Percentiles rank a stretch among this genome's conserved stretches.
Conservation (phyloP, 805 yeast genomes). For the Pichia phayaonensis region DNA sequence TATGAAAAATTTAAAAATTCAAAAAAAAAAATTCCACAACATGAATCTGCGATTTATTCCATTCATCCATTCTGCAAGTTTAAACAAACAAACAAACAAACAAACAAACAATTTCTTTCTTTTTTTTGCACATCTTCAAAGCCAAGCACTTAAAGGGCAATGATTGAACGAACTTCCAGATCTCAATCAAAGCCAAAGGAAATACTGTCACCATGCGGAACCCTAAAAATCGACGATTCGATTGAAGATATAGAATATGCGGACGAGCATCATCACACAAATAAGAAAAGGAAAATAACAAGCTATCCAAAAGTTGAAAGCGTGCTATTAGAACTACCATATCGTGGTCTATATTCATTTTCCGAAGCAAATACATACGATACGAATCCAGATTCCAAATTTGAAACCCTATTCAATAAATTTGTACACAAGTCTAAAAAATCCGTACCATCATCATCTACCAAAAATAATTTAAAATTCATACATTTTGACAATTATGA, state of each 20-base stretch:
- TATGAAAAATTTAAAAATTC: too few relatives aligned
- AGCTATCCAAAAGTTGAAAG: constrained; percentile 22
- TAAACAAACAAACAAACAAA: too few relatives aligned
- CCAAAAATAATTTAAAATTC: constrained; percentile 6
- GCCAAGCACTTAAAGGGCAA: too few relatives aligned
- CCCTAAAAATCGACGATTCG: background rate
- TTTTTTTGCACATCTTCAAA: too few relatives aligned
- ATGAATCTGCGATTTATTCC: too few relatives aligned
- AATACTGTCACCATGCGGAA: background rate
- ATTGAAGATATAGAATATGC: background rate
- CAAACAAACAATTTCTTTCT: too few relatives aligned
- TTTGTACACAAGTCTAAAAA: constrained; percentile 35
- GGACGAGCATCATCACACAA: background rate
- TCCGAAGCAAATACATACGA: constrained; percentile 51
- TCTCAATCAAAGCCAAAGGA: background rate
- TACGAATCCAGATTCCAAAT: constrained; percentile 48
- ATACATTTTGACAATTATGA: constrained; percentile 59
- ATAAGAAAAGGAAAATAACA: background rate
- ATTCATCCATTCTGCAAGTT: too few relatives aligned
- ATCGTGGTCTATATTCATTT: constrained; percentile 53
- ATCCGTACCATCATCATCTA: background rate
- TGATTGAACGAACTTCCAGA: constrained; percentile 1
- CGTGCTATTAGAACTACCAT: constrained; percentile 54
- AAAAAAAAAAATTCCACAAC: too few relatives aligned
- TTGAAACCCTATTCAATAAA: constrained; percentile 32